phyloP scores from a whole-genome alignment of 2,329 filamentous ascomycete species.

The Nemania sp. region DNA sequence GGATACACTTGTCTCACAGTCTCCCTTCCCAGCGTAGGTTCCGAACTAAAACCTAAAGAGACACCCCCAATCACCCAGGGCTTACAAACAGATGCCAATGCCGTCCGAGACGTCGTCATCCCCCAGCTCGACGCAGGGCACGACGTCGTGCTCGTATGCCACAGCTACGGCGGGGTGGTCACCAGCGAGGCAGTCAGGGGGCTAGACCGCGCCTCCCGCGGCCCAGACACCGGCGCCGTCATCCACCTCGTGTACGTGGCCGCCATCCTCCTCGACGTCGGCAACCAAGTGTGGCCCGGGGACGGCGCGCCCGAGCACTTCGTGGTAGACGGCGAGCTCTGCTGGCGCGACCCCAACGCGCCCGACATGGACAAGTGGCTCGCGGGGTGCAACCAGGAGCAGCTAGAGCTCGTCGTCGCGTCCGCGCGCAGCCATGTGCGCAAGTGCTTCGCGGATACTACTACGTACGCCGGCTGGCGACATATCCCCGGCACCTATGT shows the following conservation, averaged over 20 bases:
- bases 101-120: slow-evolving; percentile 33
- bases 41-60: slow-evolving; percentile 31
- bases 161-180: slow-evolving; percentile 43
- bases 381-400: slow-evolving; percentile 29
- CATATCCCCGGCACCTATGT: slow-evolving; percentile 37
- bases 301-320: slow-evolving; percentile 22
- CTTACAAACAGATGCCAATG: slow-evolving; percentile 37
- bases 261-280: slow-evolving; percentile 39
- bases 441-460: slow-evolving; percentile 30
- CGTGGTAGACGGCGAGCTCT: slow-evolving; percentile 34
- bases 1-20: slow-evolving; percentile 38
- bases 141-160: slow-evolving; percentile 38
- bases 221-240: slow-evolving; percentile 30
- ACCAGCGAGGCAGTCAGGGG: slow-evolving; percentile 39
- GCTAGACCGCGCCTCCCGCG: slow-evolving; percentile 36
- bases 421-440: slow-evolving; percentile 33
- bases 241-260: slow-evolving; percentile 40
- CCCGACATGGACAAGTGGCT: slow-evolving; percentile 18
- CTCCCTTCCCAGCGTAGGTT: slow-evolving; percentile 36
- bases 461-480: slow-evolving; percentile 37
- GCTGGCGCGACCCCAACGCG: slow-evolving; percentile 27
- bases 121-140: slow-evolving; percentile 38
- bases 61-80: slow-evolving; percentile 30
- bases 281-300: slow-evolving; percentile 37
- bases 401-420: slow-evolving; percentile 14